Evolutionary conservation across 1,284 basidiomycete genomes (phyloP).

Genomic region (Exsudoporus floridanus): DNA sequence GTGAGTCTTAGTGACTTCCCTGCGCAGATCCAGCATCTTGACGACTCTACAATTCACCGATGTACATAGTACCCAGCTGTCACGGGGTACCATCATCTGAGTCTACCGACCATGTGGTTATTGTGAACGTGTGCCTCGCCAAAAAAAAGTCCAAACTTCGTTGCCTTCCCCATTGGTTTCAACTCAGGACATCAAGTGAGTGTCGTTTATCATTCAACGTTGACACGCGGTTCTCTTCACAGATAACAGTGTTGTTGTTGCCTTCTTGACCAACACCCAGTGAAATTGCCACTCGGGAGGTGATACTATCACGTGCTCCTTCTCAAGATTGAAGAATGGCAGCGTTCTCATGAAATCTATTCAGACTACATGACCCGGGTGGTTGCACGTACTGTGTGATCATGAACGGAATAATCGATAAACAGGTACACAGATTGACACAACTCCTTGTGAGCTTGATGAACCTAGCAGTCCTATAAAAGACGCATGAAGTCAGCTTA

Average conservation of each 20-base stretch:
- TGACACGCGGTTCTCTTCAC: no score
- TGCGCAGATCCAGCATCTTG: conserved; percentile 4
- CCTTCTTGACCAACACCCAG: background rate
- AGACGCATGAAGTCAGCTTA: background rate
- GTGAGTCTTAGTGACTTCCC: conserved; percentile 4
- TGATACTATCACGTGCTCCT: background rate
- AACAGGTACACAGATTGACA: background rate
- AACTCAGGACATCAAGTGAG: no score
- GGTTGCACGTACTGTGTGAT: conserved; percentile 17
- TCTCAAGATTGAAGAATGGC: background rate
- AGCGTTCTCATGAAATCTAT: conserved; percentile 13
- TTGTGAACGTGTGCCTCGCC: background rate
- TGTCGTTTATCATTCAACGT: background rate
- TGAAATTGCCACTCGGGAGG: background rate
- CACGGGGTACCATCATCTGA: background rate
- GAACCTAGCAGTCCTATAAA: conserved; percentile 14
- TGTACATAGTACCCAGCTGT: conserved; percentile 1
- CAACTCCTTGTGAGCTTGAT: background rate
- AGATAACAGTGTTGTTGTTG: background rate
- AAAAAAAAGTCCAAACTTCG: background rate
- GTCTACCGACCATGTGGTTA: background rate
- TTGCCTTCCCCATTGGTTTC: background rate
- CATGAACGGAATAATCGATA: conserved; percentile 1
- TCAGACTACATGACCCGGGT: conserved; percentile 3
- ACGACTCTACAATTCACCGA: background rate